phyloP scores from a whole-genome alignment of 495 filamentous ascomycete species.

The Polyplosphaeria fusca region DNA sequence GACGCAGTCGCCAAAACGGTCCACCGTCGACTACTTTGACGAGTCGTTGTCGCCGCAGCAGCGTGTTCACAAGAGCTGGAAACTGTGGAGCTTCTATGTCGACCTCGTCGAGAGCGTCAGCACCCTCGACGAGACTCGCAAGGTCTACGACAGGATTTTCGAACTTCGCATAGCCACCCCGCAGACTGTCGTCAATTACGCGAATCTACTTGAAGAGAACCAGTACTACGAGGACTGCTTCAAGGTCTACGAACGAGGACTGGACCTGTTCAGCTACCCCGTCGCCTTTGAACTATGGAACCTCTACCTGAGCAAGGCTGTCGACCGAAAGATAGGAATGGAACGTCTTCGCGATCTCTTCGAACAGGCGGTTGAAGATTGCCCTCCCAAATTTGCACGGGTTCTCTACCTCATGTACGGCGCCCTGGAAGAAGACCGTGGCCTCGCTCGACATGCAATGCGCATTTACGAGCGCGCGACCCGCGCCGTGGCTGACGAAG shows the following conservation, averaged over 20 bases:
- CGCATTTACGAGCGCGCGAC: conserved; percentile 98
- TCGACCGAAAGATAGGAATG: conserved; percentile 91
- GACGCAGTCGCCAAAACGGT: conserved; percentile 89
- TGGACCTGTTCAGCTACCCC: conserved; percentile 95
- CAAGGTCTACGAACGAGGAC: conserved; percentile 93
- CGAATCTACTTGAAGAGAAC: conserved; percentile 91
- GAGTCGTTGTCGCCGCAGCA: conserved; percentile 92
- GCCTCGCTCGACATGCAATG: conserved; percentile 96
- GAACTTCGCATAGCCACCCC: conserved; percentile 97
- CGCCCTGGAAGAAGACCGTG: conserved; percentile 92
- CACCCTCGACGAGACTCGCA: conserved; percentile 86
- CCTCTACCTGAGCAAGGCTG: conserved; percentile 93
- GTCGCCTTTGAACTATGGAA: conserved; percentile 99
- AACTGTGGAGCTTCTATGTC: conserved; percentile 99
- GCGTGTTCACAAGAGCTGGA: conserved; percentile 98
- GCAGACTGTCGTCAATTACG: conserved; percentile 97
- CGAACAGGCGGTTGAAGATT: conserved; percentile 93
- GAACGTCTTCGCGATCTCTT: conserved; percentile 94
- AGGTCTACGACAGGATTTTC: conserved; percentile 95
- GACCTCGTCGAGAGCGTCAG: conserved; percentile 94
- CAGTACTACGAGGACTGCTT: conserved; percentile 97
- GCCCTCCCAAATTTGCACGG: conserved; percentile 94
- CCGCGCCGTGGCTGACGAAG: conserved; percentile 90
- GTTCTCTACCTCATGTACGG: conserved; percentile 97
- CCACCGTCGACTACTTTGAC: conserved; percentile 96